These are phyloP conservation scores for Lathyrus oleraceus DNA, from an alignment of 306 rosid genomes.

Conservation along the genomic window DNA sequence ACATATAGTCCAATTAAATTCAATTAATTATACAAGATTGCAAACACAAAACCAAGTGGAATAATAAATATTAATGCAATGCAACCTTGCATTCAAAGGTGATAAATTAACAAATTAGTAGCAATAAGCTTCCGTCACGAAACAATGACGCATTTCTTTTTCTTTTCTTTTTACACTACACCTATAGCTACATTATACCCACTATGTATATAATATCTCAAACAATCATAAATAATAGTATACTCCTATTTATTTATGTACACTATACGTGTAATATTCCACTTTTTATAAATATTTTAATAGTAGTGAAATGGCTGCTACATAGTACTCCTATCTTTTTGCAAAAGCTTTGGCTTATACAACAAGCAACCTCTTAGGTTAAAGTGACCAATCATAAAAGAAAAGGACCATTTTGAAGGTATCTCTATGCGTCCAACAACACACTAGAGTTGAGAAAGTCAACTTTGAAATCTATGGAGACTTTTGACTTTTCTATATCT, in stretches of 20 bases:
- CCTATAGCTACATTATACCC: constrained; percentile 17
- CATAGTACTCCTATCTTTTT: constrained; percentile 15
- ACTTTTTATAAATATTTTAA: too few species aligned
- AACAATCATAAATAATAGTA: not conserved
- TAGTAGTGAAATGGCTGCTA: not conserved
- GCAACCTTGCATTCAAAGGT: not conserved
- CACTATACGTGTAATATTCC: too few species aligned
- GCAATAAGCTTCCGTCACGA: constrained; percentile 8
- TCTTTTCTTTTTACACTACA: not conserved
- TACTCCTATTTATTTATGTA: too few species aligned
- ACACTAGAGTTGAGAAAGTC: constrained; percentile 35
- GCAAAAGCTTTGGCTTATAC: constrained; percentile 45
- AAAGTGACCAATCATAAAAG: constrained; percentile 46
- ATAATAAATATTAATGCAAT: not conserved
- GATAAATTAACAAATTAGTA: not conserved
- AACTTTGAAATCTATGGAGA: constrained; percentile 58
- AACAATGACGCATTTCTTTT: not conserved
- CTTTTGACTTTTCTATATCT: constrained; percentile 39
- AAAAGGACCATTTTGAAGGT: constrained; percentile 36
- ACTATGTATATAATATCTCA: not conserved
- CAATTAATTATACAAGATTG: not conserved
- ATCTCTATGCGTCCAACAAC: constrained; percentile 36
- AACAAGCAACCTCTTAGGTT: constrained; percentile 49
- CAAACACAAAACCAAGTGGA: not conserved
- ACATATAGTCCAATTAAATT: not conserved